A percentile compares a stretch with the other conserved stretches of the same genome.
phyloP scores from a whole-genome alignment of 805 yeast species.

The Candida argentea region DNA sequence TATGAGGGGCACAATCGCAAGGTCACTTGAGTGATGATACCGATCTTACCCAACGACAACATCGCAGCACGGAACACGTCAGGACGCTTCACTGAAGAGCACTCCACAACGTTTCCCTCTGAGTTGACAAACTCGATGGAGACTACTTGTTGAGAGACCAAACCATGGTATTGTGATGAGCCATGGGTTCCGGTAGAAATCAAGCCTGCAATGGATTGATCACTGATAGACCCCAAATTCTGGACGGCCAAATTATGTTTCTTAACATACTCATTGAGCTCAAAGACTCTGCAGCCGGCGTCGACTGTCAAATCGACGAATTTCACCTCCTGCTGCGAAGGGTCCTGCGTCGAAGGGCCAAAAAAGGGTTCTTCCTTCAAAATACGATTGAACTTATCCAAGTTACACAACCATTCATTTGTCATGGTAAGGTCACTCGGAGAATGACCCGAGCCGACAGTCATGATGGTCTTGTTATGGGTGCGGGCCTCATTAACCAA shows the following conservation, averaged over 20 bases:
- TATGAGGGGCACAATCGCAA: conserved; percentile 77
- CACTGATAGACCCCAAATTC: conserved; percentile 87
- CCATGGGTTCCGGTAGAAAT: conserved; percentile 97
- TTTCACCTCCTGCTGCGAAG: conserved; percentile 32
- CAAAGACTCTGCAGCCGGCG: conserved; percentile 77
- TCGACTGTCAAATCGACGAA: conserved; percentile 90
- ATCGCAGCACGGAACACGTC: conserved; percentile 73
- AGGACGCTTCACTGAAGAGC: conserved; percentile 54
- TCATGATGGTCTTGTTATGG: conserved; percentile 56
- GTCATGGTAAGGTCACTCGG: conserved; percentile 90
- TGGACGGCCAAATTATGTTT: conserved; percentile 68
- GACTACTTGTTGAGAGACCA: conserved; percentile 81
- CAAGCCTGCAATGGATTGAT: conserved; percentile 91
- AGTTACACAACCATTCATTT: conserved; percentile 74
- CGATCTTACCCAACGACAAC: conserved; percentile 84
- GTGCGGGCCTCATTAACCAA: conserved; percentile 59
- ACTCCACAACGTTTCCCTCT: conserved; percentile 57
- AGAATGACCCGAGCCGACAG: conserved; percentile 91
- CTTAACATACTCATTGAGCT: conserved; percentile 60
- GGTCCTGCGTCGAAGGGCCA: conserved; percentile 26
- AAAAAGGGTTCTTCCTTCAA: conserved; percentile 34
- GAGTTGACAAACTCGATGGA: conserved; percentile 67
- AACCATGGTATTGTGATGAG: conserved; percentile 85
- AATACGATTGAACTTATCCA: conserved; percentile 64
- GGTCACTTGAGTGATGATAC: conserved; percentile 79